Conservation (phyloP, 805 yeast genomes). For the Blastobotrys peoriensis region DNA sequence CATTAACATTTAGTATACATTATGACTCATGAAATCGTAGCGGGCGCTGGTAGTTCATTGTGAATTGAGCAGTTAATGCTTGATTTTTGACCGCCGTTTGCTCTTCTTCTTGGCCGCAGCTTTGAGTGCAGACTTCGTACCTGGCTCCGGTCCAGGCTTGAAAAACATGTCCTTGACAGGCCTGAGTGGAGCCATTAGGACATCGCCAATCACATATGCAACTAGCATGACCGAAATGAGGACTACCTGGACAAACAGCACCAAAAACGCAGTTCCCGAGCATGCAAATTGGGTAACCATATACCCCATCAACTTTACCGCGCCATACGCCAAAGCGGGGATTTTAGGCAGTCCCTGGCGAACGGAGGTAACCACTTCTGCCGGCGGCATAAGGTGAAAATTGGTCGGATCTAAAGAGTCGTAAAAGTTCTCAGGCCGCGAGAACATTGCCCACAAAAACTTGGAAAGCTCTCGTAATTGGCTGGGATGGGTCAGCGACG, state of each 20-base stretch:
- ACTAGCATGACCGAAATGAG: slow-evolving; percentile 17
- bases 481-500: slow-evolving; percentile 4
- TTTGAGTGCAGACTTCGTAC: slow-evolving; percentile 5
- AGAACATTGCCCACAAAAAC: slow-evolving; percentile 19
- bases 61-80: no score
- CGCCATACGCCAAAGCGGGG: slow-evolving; percentile 5
- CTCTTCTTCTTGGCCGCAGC: slow-evolving; percentile 6
- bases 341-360: neutral
- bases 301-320: slow-evolving; percentile 2
- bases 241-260: slow-evolving; percentile 16
- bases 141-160: neutral
- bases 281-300: slow-evolving; percentile 7
- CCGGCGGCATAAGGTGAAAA: slow-evolving; percentile 16
- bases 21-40: no score
- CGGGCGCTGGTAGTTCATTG: no score
- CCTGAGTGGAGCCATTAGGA: slow-evolving; percentile 11
- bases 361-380: slow-evolving; percentile 11
- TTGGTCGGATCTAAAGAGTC: neutral
- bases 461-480: slow-evolving; percentile 11
- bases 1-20: no score
- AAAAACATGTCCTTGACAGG: neutral
- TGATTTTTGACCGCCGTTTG: no score
- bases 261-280: slow-evolving; percentile 13
- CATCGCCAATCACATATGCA: slow-evolving; percentile 20
- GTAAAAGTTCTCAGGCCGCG: slow-evolving; percentile 18